Base-by-base conservation (phyloP, 2,329 filamentous ascomycete species). In the Calonectria pseudoturangicola region DNA sequence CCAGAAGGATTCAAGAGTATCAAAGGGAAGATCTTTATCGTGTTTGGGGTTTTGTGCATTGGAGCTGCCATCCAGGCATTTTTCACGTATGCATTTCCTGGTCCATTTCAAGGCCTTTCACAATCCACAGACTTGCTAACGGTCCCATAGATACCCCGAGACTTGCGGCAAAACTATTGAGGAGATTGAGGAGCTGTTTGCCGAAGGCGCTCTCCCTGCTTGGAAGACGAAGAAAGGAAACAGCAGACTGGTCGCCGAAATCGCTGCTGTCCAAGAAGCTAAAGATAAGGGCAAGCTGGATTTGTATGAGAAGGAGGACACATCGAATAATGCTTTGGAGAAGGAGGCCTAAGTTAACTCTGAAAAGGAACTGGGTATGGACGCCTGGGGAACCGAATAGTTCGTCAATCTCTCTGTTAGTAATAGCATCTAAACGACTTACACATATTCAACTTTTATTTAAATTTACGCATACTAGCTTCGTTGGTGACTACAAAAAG, bases 1-100 rank as follows among this genome's bases (percentile, higher is more conserved):
- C 79, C 77, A 8, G 74, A 77, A 1, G 78, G 74, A 12, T 81
- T 80, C 51, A 75, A 73, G 28, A 80, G 79, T 54, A 80, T 80
- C 58, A 71, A 76, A 48, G 76, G 73, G 51, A 72, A 73, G 4
- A 72, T 76, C 41, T 79, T 77, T 33, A 68, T 77, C 2, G 73
- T 77, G 8, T 79, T 79, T 56, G 76, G 75, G 15, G 62, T 72
- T 4, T 47, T 74, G 15, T 74, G 70, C 33, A 63, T 74, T 21
- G 48, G 58, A 33, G 60, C 69, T 28, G 70, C 72, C 4, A 43
- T 69, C 6, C 72, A 74, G n/a, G 72, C 66, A 1, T 74, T 51
- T 36, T 72, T 73, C 43, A 71, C 68, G 72, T 71, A 66, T 65
- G 68, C 33, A 9, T 65, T 48, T 18, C 47, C 30, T 33, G 25